Conservation (phyloP, 2,329 filamentous ascomycete species). For the Fusarium nisikadoi region DNA sequence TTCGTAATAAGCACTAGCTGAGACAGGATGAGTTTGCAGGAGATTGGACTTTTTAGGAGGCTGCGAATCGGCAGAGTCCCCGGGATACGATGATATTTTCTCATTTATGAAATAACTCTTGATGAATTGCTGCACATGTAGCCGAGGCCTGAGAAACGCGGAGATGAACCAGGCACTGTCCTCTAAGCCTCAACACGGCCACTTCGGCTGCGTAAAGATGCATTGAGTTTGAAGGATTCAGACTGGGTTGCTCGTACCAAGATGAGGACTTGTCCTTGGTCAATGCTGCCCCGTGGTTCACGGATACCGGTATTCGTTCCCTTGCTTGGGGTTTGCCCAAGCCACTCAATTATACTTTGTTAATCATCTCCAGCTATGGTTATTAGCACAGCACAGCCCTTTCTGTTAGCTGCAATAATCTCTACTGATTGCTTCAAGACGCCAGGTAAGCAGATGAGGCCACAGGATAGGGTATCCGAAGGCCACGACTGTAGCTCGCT, state of each 20-base stretch:
- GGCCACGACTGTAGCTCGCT: not conserved
- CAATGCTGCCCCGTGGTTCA: not conserved
- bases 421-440: not conserved
- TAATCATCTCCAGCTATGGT: too few species aligned
- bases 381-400: too few species aligned
- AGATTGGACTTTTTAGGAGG: conserved; percentile 5
- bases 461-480: not conserved
- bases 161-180: not conserved
- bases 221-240: not conserved
- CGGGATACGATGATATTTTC: conserved; percentile 13
- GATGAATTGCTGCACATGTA: not conserved
- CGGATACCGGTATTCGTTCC: not conserved
- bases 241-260: not conserved
- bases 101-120: not conserved
- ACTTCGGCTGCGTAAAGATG: not conserved
- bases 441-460: not conserved
- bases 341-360: not conserved
- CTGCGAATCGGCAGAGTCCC: conserved; percentile 9
- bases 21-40: conserved; percentile 5
- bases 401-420: not conserved
- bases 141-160: not conserved
- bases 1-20: conserved; percentile 22
- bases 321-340: not conserved
- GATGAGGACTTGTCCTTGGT: not conserved
- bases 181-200: not conserved